phyloP scores from a whole-genome alignment of 306 rosid species.

The Arachis stenosperma region DNA sequence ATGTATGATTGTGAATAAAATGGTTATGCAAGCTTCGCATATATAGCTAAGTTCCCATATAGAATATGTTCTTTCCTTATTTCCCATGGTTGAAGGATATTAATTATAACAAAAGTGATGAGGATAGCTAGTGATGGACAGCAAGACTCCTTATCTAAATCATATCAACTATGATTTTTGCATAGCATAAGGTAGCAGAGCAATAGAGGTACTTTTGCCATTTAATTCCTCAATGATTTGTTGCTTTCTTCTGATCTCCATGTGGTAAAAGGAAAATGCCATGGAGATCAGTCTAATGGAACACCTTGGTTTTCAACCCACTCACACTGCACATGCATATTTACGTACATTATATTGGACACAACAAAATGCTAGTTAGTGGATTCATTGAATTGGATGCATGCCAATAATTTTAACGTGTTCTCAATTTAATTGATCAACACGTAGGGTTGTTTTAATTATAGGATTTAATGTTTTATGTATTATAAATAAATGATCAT shows the following conservation, averaged over 20 bases:
- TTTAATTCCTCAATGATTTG: constrained; percentile 3
- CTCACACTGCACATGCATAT: not conserved
- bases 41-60: not conserved
- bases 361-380: not conserved
- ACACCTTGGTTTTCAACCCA: not conserved
- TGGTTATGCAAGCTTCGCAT: constrained; percentile 6
- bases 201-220: not conserved
- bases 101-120: constrained; percentile 9
- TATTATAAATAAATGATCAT: too few relatives aligned
- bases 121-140: not conserved
- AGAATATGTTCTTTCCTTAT: constrained; percentile 29
- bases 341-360: not conserved
- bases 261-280: not conserved
- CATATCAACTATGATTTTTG: not conserved
- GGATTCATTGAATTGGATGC: constrained; percentile 10
- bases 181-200: constrained; percentile 5
- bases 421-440: constrained; percentile 13
- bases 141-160: constrained; percentile 16
- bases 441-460: not conserved
- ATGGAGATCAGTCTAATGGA: not conserved
- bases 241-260: not conserved
- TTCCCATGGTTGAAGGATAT: not conserved
- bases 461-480: too few relatives aligned
- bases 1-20: not conserved
- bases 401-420: constrained; percentile 25